Evolutionary conservation across 139 green algal species (phyloP).

Genomic region (Micractinium sp.): DNA sequence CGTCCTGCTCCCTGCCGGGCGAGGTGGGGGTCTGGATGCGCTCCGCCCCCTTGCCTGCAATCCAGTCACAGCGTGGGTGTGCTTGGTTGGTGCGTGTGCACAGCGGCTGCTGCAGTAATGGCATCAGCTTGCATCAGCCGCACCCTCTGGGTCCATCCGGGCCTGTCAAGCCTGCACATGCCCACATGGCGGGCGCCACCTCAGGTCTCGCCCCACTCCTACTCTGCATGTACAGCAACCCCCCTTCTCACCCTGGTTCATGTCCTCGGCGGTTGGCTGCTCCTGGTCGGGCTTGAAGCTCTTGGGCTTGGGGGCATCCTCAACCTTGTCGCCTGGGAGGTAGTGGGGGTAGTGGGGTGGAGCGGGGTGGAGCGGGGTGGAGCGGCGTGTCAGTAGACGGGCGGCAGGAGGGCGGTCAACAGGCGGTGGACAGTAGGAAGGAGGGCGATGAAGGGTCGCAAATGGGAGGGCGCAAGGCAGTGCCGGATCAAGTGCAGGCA

Average conservation of each 20-base stretch:
- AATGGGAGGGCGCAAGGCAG: too few relatives aligned
- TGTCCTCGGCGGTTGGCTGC: slow-evolving; percentile 1
- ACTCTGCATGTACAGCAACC: not conserved
- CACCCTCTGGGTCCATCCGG: too few relatives aligned
- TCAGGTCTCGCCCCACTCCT: too few relatives aligned
- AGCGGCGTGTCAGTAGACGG: too few relatives aligned
- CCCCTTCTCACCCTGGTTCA: not conserved
- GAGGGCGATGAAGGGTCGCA: too few relatives aligned
- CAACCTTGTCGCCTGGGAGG: slow-evolving; percentile 21
- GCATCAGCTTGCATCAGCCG: not conserved
- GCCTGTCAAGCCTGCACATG: too few relatives aligned
- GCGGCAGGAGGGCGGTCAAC: too few relatives aligned
- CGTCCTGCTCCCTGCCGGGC: slow-evolving; percentile 18
- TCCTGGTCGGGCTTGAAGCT: slow-evolving; percentile 16
- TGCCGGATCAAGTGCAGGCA: too few relatives aligned
- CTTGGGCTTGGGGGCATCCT: slow-evolving; percentile 16
- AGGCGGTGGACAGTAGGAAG: too few relatives aligned
- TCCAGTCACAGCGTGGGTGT: not conserved
- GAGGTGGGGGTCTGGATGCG: slow-evolving; percentile 13
- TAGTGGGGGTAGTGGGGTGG: not conserved
- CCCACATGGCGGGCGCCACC: too few relatives aligned
- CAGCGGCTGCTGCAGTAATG: not conserved
- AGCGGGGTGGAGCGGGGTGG: not conserved
- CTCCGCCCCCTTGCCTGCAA: slow-evolving; percentile 1
- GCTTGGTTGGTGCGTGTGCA: not conserved